Evolutionary conservation across 2,329 filamentous ascomycete genomes (phyloP).

Genomic region (Ophiosphaerella narmari): DNA sequence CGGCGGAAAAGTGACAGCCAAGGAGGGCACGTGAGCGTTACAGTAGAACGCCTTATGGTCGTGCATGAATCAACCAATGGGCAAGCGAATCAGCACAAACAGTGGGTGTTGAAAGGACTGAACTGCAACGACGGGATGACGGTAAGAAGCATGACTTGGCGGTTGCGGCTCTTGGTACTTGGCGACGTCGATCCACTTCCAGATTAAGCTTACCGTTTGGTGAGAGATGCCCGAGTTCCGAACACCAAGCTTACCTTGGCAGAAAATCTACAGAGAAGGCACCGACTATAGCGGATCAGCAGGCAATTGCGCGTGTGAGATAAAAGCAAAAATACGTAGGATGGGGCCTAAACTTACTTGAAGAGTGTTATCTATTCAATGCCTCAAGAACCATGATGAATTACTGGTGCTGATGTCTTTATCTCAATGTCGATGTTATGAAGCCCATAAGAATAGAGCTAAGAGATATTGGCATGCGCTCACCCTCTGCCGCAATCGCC

Average conservation of each 20-base stretch:
- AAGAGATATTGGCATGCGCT: no score
- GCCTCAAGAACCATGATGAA: no score
- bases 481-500: no score
- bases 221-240: slow-evolving; percentile 1
- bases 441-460: neutral
- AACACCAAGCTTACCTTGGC: neutral
- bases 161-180: slow-evolving; percentile 13
- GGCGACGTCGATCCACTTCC: slow-evolving; percentile 12
- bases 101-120: neutral
- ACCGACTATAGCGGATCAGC: neutral
- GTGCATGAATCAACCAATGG: slow-evolving; percentile 7
- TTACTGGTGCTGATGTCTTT: no score
- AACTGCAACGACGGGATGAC: slow-evolving; percentile 7
- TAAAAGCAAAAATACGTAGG: no score
- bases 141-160: slow-evolving; percentile 12
- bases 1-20: slow-evolving; percentile 12
- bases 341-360: no score
- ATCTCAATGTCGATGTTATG: no score
- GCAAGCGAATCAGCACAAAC: neutral
- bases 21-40: slow-evolving; percentile 11
- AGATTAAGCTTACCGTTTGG: slow-evolving; percentile 9
- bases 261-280: no score
- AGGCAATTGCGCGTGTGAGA: neutral
- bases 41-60: slow-evolving; percentile 3
- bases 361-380: no score